Evolutionary conservation across 192 early-diverging fungal species (phyloP).

Genomic region (Phlyctochytrium planicorne): DNA sequence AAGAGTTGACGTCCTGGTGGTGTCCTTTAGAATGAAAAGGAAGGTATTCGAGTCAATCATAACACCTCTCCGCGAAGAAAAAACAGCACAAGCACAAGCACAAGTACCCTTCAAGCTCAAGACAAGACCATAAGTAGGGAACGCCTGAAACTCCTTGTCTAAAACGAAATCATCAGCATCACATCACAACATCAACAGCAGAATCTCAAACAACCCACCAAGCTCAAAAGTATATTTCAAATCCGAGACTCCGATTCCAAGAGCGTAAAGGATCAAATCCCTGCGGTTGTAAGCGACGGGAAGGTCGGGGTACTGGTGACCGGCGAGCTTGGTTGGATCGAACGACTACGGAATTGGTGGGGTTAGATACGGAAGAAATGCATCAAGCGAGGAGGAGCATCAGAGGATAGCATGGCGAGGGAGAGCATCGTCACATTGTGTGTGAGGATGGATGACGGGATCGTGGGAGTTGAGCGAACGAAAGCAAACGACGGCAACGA

Average conservation of each 20-base stretch:
- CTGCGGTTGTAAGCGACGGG: slow-evolving; percentile 19
- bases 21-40: slow-evolving; percentile 47
- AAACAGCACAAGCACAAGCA: slow-evolving; percentile 28
- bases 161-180: slow-evolving; percentile 1
- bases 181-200: background rate
- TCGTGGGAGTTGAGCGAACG: no score
- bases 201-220: slow-evolving; percentile 10
- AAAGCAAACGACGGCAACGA: no score
- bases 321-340: slow-evolving; percentile 48
- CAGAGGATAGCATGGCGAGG: no score
- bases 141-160: slow-evolving; percentile 61
- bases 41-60: slow-evolving; percentile 58
- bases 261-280: slow-evolving; percentile 73
- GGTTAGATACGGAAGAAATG: no score
- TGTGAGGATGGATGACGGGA: no score
- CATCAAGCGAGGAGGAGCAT: no score
- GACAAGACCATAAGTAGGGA: slow-evolving; percentile 72
- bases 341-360: no score
- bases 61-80: slow-evolving; percentile 36
- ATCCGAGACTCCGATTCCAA: slow-evolving; percentile 66
- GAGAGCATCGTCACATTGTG: no score
- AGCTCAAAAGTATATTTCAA: slow-evolving; percentile 69
- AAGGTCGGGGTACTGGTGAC: slow-evolving; percentile 37
- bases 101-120: slow-evolving; percentile 65
- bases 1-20: slow-evolving; percentile 55